Evolutionary conservation across 805 yeast genomes (phyloP).

Genomic region (Grigorovia humatica): DNA sequence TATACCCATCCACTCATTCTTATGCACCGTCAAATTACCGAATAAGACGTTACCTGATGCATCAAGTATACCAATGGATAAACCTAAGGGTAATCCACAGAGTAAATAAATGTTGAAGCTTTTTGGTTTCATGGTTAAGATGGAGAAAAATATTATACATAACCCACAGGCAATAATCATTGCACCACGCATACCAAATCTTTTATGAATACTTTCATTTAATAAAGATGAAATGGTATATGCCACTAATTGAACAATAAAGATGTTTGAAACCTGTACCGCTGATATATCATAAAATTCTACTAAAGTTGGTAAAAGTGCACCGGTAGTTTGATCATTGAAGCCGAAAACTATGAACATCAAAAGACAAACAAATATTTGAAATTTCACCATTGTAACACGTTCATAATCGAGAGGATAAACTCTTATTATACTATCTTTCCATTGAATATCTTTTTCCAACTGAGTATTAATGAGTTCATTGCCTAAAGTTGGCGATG

Average conservation of each 20-base stretch:
- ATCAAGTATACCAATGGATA: constrained; percentile 28
- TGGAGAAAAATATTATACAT: constrained; percentile 12
- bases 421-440: constrained; percentile 16
- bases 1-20: constrained; percentile 49
- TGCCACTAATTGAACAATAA: constrained; percentile 23
- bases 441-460: constrained; percentile 17
- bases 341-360: constrained; percentile 26
- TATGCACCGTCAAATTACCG: constrained; percentile 31
- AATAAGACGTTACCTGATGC: constrained; percentile 26
- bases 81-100: constrained; percentile 26
- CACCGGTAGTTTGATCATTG: constrained; percentile 28
- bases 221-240: constrained; percentile 24
- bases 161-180: constrained; percentile 14
- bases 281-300: constrained; percentile 19
- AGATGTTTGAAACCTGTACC: constrained; percentile 23
- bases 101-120: constrained; percentile 15
- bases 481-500: neutral
- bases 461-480: neutral
- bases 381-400: constrained; percentile 20
- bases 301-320: constrained; percentile 25
- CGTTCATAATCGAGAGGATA: constrained; percentile 22
- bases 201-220: constrained; percentile 21
- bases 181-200: constrained; percentile 24
- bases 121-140: constrained; percentile 18
- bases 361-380: constrained; percentile 20